Base-by-base conservation (phyloP, 805 yeast species). In the Myxozyma melibiosi region DNA sequence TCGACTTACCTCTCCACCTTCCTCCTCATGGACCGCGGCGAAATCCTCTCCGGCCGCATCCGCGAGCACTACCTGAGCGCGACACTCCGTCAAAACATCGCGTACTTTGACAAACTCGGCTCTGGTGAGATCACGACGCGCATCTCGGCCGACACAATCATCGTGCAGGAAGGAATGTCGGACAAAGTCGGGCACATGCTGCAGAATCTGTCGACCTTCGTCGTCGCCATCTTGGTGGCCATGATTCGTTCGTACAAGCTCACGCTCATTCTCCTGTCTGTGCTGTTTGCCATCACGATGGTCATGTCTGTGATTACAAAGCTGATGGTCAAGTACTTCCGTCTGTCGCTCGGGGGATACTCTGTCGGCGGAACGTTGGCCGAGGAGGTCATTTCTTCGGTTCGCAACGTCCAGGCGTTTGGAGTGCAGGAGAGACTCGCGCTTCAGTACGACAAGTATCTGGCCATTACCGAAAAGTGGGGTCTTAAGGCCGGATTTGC, bases 91-190 rank as follows among this genome's bases (percentile, higher is more conserved):
- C 78, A 75, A 55, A 75, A 75, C 51, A 71, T 75, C 42, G 78
- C 73, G n/a, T 75, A 70, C 53, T 75, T 75, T 54, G 78, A 75
- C 59, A 67, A 68, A 44, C 65, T 75, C 6, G 78, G 78, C 9
- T 70, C 77, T 11, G 78, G 78, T 16, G 75, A 73, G 52, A 74
- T 75, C 41, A 72, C 78, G 11, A 69, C 77, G 9, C 71, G 78
- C n/a, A 75, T 75, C 63, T 73, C 77, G 40, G 69, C 71, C 24
- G 78, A 74, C 47, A 74, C 78, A 20, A 68, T 69, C 35, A 58
- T 68, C 39, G 70, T 75, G 41, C 78, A 76, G 56, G 78, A 73
- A 39, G 78, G 76, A 22, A 74, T 75, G 60, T 69, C 75, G 31
- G 77, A 75, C 60, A 75, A 75, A 56, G 67, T 71, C 3, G 78